phyloP scores from a whole-genome alignment of 2,329 filamentous ascomycete genomes.

The Thyridium curvatum region DNA sequence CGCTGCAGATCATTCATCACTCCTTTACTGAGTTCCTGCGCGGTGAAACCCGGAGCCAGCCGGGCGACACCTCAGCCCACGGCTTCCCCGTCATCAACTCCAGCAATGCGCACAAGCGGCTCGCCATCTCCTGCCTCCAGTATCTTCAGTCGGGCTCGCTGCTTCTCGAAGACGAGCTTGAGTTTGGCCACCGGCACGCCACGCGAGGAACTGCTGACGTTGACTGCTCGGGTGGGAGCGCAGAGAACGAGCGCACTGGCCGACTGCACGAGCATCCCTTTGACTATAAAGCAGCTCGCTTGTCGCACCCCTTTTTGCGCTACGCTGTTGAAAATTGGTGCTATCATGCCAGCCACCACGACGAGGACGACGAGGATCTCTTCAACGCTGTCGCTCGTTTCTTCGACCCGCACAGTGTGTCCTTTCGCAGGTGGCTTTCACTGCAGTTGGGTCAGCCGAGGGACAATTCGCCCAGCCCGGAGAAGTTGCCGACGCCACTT shows the following conservation, averaged over 20 bases:
- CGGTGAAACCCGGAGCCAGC: conserved; percentile 9
- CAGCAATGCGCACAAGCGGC: conserved; percentile 12
- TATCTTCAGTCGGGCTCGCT: conserved; percentile 14
- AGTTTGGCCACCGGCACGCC: too few relatives aligned
- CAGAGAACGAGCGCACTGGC: neutral
- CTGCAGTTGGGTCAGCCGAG: conserved; percentile 1
- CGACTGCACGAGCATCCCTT: neutral
- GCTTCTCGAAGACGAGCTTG: conserved; percentile 27
- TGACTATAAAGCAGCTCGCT: conserved; percentile 4
- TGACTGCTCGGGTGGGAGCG: too few relatives aligned
- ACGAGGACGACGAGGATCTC: conserved; percentile 5
- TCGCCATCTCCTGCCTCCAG: conserved; percentile 11
- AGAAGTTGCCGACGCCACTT: conserved; percentile 1
- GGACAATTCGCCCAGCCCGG: neutral
- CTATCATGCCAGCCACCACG: conserved; percentile 15
- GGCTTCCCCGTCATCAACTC: conserved; percentile 12
- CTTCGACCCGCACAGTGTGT: neutral
- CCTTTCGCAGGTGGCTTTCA: conserved; percentile 3
- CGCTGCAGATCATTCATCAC: conserved; percentile 37
- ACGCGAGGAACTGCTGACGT: too few relatives aligned
- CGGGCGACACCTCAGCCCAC: conserved; percentile 9
- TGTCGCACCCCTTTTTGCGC: conserved; percentile 18
- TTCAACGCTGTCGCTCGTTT: conserved; percentile 2
- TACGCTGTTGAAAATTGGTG: conserved; percentile 23
- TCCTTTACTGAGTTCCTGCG: conserved; percentile 40